These are phyloP conservation scores for Claviceps maximensis DNA, from an alignment of 2,329 filamentous ascomycete species.

Conservation along the genomic window DNA sequence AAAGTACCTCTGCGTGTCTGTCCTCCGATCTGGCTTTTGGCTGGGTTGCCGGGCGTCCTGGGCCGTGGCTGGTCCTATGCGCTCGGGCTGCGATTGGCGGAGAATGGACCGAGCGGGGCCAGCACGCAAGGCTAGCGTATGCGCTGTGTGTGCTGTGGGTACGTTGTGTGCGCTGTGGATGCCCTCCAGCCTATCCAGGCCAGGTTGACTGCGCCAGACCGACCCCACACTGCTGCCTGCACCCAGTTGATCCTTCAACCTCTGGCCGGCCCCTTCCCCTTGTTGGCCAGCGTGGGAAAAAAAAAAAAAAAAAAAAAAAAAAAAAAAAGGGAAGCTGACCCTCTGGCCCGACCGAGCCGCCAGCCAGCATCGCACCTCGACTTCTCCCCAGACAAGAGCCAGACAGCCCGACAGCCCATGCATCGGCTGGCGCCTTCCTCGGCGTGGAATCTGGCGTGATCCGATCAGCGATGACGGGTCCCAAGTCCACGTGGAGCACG, in stretches of 20 bases:
- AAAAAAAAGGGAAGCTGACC: no score
- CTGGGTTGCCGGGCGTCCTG: background rate
- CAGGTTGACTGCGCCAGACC: no score
- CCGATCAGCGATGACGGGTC: background rate
- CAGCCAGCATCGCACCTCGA: no score
- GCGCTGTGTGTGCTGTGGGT: background rate
- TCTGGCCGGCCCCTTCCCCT: background rate
- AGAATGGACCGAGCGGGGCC: background rate
- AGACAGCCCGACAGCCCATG: background rate
- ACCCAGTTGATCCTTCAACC: no score
- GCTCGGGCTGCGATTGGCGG: constrained; percentile 11
- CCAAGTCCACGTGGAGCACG: background rate
- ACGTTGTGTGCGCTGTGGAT: no score
- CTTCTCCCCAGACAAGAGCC: no score
- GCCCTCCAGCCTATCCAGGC: no score
- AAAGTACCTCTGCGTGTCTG: no score
- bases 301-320: no score
- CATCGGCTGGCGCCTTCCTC: background rate
- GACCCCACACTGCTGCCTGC: no score
- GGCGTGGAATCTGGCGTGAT: background rate
- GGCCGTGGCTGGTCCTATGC: constrained; percentile 7
- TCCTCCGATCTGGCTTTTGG: constrained; percentile 1
- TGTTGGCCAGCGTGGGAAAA: no score
- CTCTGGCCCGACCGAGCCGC: no score
- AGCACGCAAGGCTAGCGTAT: background rate